Evolutionary conservation across 1,284 basidiomycete species (phyloP), one percentile per base, ranked within the genome.

Genomic region (Boletus semigastroideus): DNA sequence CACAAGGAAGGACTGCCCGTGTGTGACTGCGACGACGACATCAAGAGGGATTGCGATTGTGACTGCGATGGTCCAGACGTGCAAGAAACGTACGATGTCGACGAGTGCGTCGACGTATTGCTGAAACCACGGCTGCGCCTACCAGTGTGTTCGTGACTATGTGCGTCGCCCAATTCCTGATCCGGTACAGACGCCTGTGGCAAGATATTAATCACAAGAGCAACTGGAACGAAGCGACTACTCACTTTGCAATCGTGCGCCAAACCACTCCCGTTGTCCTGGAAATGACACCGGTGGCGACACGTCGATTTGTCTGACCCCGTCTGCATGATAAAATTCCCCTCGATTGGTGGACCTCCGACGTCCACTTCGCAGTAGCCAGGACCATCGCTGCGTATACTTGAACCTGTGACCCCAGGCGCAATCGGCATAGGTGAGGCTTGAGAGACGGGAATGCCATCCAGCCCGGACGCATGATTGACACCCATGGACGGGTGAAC

Each of bases 31-130:
- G 60, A 65, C 6, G 61, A 25, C 10, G 60, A 49, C 34, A 53
- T 34, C 14, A 57, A 47, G 7, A 53, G 28, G 0, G 52, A 49
- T 19, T 59, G 61, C 8, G 60, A 62, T 5, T 57, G 52, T 11
- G 53, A 62, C 17, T 51, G 57, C 11, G 44, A 58, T 16, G 59
- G 64, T 9, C 57, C 57, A 25, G 62, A 62, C 22, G 28, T 36
- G 31, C 64, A 66, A 19, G 64, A 66, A 7, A 33, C 17, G 7
- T 63, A 66, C 17, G 61, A 66, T 5, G 27, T 27, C 3, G 60
- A 55, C 8, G 62, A 55, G 28, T 20, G 51, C 5, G 48, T 51
- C 19, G 64, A 63, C 10, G 58, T 53, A 41, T 65, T 51, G 34
- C 64, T 66, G 31, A 52, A 52, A 37, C 62, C 57, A 34, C 62